A percentile compares a stretch with the other conserved stretches of the same genome.
phyloP scores from a whole-genome alignment of 345 rosid species.

The Salix caprea region DNA sequence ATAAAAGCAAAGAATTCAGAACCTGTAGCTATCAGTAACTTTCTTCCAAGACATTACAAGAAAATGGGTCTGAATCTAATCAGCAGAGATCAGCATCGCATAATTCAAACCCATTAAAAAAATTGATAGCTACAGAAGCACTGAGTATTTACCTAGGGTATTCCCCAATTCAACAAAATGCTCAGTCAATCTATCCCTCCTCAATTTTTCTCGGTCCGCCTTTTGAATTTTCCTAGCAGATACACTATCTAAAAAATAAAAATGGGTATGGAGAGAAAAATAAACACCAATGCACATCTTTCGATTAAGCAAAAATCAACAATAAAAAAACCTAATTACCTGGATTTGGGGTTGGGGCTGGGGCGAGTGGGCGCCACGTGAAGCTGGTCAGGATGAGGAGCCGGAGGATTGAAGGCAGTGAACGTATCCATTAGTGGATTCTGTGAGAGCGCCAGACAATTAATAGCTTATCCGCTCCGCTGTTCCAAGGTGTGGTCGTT shows the following conservation, averaged over 20 bases:
- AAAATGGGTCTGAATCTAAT: not conserved
- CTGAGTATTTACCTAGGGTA: slow-evolving; percentile 48
- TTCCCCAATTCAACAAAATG: slow-evolving; percentile 77
- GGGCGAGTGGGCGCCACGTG: slow-evolving; percentile 15
- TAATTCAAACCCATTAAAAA: not conserved
- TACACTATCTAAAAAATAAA: slow-evolving; percentile 25
- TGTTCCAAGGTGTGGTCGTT: not conserved
- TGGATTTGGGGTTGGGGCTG: slow-evolving; percentile 9
- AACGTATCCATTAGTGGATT: slow-evolving; percentile 1
- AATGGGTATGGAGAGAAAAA: not conserved
- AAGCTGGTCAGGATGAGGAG: slow-evolving; percentile 13
- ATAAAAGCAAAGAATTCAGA: not conserved
- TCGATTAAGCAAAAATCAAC: not conserved
- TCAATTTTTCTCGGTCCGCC: slow-evolving; percentile 86
- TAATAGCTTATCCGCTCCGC: not conserved
- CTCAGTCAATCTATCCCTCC: slow-evolving; percentile 87
- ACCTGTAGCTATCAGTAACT: not conserved
- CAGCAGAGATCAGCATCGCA: not conserved
- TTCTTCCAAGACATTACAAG: not conserved
- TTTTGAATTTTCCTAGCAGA: slow-evolving; percentile 70
- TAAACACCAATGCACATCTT: not conserved
- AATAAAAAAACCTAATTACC: slow-evolving; percentile 8
- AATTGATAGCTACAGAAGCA: not conserved
- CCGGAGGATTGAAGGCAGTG: slow-evolving; percentile 27
- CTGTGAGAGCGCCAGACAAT: not conserved